These are phyloP conservation scores for Syzygium grande DNA, from an alignment of 345 rosid genomes.

Conservation along the genomic window DNA sequence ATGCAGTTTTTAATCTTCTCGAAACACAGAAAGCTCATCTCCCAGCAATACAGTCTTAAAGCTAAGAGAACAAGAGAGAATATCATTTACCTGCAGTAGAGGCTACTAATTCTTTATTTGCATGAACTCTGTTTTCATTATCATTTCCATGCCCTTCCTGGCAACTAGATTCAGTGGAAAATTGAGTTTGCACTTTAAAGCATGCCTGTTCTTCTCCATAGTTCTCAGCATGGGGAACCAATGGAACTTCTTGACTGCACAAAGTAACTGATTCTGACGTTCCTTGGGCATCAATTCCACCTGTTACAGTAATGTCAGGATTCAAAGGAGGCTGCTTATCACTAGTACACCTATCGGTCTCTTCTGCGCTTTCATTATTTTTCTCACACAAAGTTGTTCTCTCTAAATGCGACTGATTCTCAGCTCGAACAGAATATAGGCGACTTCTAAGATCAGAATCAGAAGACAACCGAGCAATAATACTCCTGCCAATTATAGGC, in stretches of 20 bases:
- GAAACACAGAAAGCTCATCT: background rate
- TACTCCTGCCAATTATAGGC: conserved; percentile 66
- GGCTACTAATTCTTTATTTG: background rate
- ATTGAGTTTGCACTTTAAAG: background rate
- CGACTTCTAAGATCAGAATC: conserved; percentile 45
- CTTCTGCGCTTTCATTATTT: conserved; percentile 2
- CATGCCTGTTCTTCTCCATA: background rate
- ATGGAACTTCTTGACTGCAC: background rate
- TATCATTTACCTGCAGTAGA: background rate
- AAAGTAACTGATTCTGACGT: background rate
- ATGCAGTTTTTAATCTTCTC: background rate
- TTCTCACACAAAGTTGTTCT: conserved; percentile 7
- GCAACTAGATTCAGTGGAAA: background rate
- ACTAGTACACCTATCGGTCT: conserved; percentile 5
- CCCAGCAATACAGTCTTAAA: background rate
- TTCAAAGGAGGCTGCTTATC: conserved; percentile 9
- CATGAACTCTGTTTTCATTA: background rate
- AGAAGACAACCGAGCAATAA: conserved; percentile 65
- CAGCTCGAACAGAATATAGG: conserved; percentile 11
- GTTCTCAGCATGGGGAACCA: background rate
- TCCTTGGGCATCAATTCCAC: conserved; percentile 3
- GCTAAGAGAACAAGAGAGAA: background rate
- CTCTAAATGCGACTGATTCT: conserved; percentile 16
- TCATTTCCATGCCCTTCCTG: background rate
- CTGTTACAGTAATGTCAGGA: conserved; percentile 6